Percentiles rank a stretch among this genome's conserved stretches.
These are phyloP conservation scores for Candida patagonica DNA, from an alignment of 805 yeast species.

Conservation along the genomic window DNA sequence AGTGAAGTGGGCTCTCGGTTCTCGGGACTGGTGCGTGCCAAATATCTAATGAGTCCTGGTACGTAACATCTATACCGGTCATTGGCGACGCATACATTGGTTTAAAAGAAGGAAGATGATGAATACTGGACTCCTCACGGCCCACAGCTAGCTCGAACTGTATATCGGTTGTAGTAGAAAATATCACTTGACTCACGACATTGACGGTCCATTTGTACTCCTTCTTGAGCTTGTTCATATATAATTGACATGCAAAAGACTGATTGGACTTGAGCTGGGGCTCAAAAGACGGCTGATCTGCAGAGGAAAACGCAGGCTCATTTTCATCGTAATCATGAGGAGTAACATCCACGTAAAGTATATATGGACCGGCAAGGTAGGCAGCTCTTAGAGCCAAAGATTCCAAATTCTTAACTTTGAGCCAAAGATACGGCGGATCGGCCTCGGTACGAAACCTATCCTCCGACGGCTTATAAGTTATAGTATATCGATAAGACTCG, in stretches of 20 bases:
- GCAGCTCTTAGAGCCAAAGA: conserved; percentile 70
- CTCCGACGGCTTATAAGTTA: conserved; percentile 40
- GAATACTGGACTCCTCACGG: conserved; percentile 20
- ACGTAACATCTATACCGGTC: conserved; percentile 23
- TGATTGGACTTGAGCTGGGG: conserved; percentile 64
- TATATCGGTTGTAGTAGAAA: conserved; percentile 59
- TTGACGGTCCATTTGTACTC: conserved; percentile 71
- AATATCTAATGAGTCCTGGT: conserved; percentile 51
- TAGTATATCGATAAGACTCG: conserved; percentile 45
- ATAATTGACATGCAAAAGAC: conserved; percentile 47
- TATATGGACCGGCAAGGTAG: conserved; percentile 80
- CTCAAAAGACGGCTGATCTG: conserved; percentile 32
- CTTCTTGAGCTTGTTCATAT: conserved; percentile 32
- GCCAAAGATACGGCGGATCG: conserved; percentile 19
- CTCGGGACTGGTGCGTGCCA: conserved; percentile 64
- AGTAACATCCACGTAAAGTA: conserved; percentile 73
- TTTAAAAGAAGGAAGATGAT: conserved; percentile 2
- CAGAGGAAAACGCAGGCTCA: conserved; percentile 30
- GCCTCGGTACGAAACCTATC: conserved; percentile 3
- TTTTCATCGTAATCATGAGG: conserved; percentile 54
- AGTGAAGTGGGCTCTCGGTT: conserved; percentile 54
- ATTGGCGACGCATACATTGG: conserved; percentile 3
- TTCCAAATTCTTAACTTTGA: conserved; percentile 61
- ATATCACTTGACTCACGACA: conserved; percentile 68
- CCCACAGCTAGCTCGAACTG: conserved; percentile 55